Base-by-base conservation (phyloP, 1,284 basidiomycete genomes). In the Amylostereum areolatum region DNA sequence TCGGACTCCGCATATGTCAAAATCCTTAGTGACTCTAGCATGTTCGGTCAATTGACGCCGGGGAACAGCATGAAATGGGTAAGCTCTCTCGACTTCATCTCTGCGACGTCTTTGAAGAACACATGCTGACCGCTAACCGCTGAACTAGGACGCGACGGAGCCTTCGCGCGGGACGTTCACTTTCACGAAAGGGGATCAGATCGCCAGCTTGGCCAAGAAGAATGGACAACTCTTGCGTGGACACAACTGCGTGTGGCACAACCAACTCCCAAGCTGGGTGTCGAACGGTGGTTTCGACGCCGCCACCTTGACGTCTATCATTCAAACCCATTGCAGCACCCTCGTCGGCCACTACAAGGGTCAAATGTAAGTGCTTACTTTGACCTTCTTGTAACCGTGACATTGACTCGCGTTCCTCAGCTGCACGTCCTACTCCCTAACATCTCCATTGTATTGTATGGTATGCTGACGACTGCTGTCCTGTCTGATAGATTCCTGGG, bases 201-300 rank as follows among this genome's bases (percentile, higher is more conserved):
- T 77, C 30, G 72, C 75, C 50, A 71, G 73, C 58, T 75, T 71
- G 63, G 75, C 75, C 24, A 62, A 64, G 6, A 63, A 67, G 41
- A 73, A 77, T 55, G 67, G 69, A 34, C 71, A 75, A 56, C 52
- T 71, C 51, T 66, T 77, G 49, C 72, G 75, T 53, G 75, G 73
- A 7, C 73, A 76, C 58, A 76, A 74, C 9, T 62, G 77, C 25
- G 74, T 76, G 44, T 78, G 75, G 74, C 70, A 74, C 60, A 69
- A 67, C 47, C 74, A 77, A 52, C 69, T 77, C 32, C 75, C 75
- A 4, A 51, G 56, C 36, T 77, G 74, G 74, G 75, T 73, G 5
- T 62, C 62, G 9, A 51, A 50, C 12, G 30, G 33, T 43, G 33
- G 40, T 25, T 45, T 43, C 27, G 18, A 37, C 31, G 32, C 43